phyloP scores from a whole-genome alignment of 805 yeast species.

The Candida pseudoglaebosa region DNA sequence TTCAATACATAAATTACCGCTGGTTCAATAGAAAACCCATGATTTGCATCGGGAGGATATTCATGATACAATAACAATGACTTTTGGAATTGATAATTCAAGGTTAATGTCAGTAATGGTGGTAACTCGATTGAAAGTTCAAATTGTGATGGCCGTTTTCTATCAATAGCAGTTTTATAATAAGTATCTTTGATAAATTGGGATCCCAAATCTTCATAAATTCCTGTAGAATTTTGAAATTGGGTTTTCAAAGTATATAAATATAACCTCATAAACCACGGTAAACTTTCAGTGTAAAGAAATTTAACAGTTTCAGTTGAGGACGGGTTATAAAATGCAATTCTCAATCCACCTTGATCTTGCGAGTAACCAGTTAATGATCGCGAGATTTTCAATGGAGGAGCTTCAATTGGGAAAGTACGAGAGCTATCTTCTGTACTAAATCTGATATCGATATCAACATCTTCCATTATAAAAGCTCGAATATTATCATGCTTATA shows the following conservation, averaged over 20 bases:
- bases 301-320: conserved; percentile 41
- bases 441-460: conserved; percentile 35
- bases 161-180: conserved; percentile 75
- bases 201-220: conserved; percentile 13
- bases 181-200: conserved; percentile 46
- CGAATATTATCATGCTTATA: conserved; percentile 12
- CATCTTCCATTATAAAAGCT: conserved; percentile 11
- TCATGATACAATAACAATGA: conserved; percentile 79
- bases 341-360: conserved; percentile 84
- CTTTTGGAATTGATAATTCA: conserved; percentile 82
- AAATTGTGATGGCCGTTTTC: conserved; percentile 76
- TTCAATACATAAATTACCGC: conserved; percentile 66
- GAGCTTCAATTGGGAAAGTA: conserved; percentile 36
- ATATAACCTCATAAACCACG: conserved; percentile 89
- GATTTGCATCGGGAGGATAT: conserved; percentile 99
- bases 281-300: conserved; percentile 74
- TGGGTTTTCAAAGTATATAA: conserved; percentile 59
- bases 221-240: conserved; percentile 21
- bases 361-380: conserved; percentile 90
- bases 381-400: conserved; percentile 73
- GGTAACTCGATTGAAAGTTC: conserved; percentile 70
- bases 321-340: conserved; percentile 69
- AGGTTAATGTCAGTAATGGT: conserved; percentile 51
- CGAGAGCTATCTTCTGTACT: conserved; percentile 42
- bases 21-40: conserved; percentile 93